Evolutionary conservation across 192 early-diverging fungal species (phyloP).

Genomic region (Coemansia brasiliensis): DNA sequence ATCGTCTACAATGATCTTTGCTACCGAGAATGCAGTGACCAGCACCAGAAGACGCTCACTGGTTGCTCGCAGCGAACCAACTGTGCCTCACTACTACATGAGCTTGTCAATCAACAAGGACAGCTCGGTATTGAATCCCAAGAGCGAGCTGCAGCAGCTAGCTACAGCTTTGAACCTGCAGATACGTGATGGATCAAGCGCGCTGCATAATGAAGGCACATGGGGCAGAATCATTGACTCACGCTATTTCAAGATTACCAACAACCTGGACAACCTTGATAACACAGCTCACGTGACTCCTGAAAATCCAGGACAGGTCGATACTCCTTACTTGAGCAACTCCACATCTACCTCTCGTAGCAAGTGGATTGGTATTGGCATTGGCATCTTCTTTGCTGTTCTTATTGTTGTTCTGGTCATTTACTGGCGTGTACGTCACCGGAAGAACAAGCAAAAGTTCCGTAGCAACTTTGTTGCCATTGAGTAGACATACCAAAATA

Average conservation of each 20-base stretch:
- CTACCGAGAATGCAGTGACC: slow-evolving; percentile 16
- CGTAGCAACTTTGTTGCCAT: slow-evolving; percentile 36
- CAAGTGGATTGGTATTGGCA: slow-evolving; percentile 53
- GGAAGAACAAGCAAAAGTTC: slow-evolving; percentile 28
- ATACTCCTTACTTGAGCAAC: slow-evolving; percentile 40
- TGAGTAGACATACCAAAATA: slow-evolving; percentile 6
- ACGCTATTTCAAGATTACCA: slow-evolving; percentile 32
- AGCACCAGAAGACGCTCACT: slow-evolving; percentile 12
- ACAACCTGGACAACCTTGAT: slow-evolving; percentile 32
- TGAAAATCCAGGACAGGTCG: slow-evolving; percentile 45
- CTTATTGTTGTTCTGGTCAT: slow-evolving; percentile 26
- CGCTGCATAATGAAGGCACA: slow-evolving; percentile 26
- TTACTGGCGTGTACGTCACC: slow-evolving; percentile 29
- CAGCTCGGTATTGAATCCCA: slow-evolving; percentile 33
- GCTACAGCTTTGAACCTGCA: slow-evolving; percentile 32
- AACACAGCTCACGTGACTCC: slow-evolving; percentile 40
- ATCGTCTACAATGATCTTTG: slow-evolving; percentile 39
- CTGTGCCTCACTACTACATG: slow-evolving; percentile 44
- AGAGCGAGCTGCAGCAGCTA: slow-evolving; percentile 42
- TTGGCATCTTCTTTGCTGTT: slow-evolving; percentile 31
- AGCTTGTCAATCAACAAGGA: slow-evolving; percentile 42
- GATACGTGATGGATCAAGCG: slow-evolving; percentile 35
- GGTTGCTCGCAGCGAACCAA: slow-evolving; percentile 11
- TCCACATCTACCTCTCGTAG: slow-evolving; percentile 36
- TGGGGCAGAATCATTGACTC: slow-evolving; percentile 41